phyloP scores from a whole-genome alignment of 345 rosid genomes.

The Diplotaxis tenuifolia region DNA sequence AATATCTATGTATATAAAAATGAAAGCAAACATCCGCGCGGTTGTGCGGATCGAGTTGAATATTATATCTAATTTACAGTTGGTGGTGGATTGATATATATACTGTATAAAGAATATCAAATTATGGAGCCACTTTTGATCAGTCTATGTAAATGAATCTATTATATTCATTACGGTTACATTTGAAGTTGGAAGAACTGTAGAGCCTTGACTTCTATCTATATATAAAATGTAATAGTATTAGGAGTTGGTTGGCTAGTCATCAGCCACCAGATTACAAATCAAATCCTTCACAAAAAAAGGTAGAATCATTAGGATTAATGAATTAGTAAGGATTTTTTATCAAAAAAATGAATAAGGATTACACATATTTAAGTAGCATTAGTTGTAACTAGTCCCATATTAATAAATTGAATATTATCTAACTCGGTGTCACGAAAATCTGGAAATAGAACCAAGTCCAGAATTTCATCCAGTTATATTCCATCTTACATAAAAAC shows the following conservation, averaged over 20 bases:
- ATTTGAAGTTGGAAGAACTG: constrained; percentile 7
- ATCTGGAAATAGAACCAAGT: no score
- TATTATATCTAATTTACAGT: not conserved
- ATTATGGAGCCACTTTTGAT: not conserved
- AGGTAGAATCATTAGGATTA: no score
- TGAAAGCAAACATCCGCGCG: no score
- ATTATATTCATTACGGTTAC: not conserved
- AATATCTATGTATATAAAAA: no score
- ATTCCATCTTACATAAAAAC: not conserved
- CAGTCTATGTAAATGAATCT: not conserved
- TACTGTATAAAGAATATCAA: not conserved
- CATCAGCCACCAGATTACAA: not conserved
- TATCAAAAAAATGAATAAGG: no score
- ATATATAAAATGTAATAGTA: constrained; percentile 5
- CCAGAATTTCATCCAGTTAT: not conserved
- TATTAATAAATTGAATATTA: constrained; percentile 2
- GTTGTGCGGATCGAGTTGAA: no score
- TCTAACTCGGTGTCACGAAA: constrained; percentile 5
- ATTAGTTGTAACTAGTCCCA: constrained; percentile 17
- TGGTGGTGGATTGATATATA: constrained; percentile 24
- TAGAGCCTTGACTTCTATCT: constrained; percentile 6
- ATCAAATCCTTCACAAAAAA: not conserved
- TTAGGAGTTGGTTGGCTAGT: constrained; percentile 19
- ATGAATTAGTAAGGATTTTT: no score
- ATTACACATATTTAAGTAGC: not conserved